Percentiles rank a stretch among this genome's conserved stretches.
Conservation (phyloP, 2,329 filamentous ascomycete genomes). For the Fusarium brevicatenulatum region DNA sequence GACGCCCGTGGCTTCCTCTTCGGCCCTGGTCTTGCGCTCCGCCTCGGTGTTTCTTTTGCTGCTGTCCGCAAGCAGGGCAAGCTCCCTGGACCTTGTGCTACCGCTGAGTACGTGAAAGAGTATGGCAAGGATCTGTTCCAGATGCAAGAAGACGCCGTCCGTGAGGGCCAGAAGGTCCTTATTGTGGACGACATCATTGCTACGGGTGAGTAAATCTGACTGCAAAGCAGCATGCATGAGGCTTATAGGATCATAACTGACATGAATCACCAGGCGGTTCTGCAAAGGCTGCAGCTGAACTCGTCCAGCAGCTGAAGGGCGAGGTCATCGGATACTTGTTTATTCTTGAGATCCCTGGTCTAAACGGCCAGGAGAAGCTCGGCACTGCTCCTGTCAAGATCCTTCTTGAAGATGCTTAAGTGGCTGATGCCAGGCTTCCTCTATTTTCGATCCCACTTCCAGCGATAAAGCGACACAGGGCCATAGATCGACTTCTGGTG, state of each 20-base stretch:
- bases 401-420: conserved; percentile 69
- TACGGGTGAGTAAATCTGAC: conserved; percentile 73
- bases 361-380: conserved; percentile 92
- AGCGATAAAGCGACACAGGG: conserved; percentile 25
- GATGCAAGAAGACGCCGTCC: conserved; percentile 89
- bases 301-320: conserved; percentile 88
- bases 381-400: conserved; percentile 81
- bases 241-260: conserved; percentile 23
- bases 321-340: conserved; percentile 91
- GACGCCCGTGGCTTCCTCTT: conserved; percentile 97
- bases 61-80: conserved; percentile 96
- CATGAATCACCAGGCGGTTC: conserved; percentile 76
- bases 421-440: conserved; percentile 16
- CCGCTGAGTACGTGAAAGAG: conserved; percentile 91
- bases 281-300: conserved; percentile 84
- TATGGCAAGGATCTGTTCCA: conserved; percentile 96
- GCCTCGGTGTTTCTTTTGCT: conserved; percentile 85
- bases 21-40: conserved; percentile 86
- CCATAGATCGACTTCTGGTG: conserved; percentile 23
- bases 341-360: conserved; percentile 93
- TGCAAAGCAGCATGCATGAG: conserved; percentile 12
- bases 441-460: conserved; percentile 24
- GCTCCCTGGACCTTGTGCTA: conserved; percentile 88
- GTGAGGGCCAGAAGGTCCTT: conserved; percentile 87
- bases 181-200: conserved; percentile 99